Conservation (phyloP, 1,284 basidiomycete genomes). For the Ustilago cynodontis region DNA sequence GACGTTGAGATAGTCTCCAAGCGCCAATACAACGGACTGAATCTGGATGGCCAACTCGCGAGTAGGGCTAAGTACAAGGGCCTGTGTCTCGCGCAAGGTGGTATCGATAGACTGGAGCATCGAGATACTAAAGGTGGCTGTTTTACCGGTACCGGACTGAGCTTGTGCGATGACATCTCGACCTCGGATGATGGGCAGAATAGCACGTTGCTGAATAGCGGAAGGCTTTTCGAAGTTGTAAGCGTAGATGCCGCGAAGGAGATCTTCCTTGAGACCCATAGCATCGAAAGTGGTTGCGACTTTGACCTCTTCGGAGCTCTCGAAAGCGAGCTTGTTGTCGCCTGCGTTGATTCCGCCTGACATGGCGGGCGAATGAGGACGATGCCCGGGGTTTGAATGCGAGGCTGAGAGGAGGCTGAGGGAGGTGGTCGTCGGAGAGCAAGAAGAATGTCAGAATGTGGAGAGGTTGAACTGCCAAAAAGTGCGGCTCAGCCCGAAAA, state of each 20-base stretch:
- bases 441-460: neutral
- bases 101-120: slow-evolving; percentile 88
- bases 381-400: neutral
- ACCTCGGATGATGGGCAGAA: slow-evolving; percentile 73
- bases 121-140: slow-evolving; percentile 81
- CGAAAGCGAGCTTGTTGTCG: slow-evolving; percentile 84
- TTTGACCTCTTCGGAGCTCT: slow-evolving; percentile 94
- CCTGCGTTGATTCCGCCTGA: slow-evolving; percentile 59
- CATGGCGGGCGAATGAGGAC: slow-evolving; percentile 22
- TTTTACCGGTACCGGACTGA: slow-evolving; percentile 99
- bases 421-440: slow-evolving; percentile 4
- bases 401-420: neutral
- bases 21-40: slow-evolving; percentile 95
- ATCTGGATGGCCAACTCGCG: slow-evolving; percentile 80
- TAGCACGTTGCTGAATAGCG: slow-evolving; percentile 64
- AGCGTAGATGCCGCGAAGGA: slow-evolving; percentile 96
- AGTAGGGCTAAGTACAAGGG: slow-evolving; percentile 87
- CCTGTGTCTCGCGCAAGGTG: slow-evolving; percentile 93
- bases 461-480: slow-evolving; percentile 1
- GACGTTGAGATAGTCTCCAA: slow-evolving; percentile 99
- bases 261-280: slow-evolving; percentile 92
- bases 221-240: slow-evolving; percentile 76
- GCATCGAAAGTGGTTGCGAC: slow-evolving; percentile 77
- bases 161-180: slow-evolving; percentile 98
- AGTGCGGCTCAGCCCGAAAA: slow-evolving; percentile 11